A percentile compares a stretch with the other conserved stretches of the same genome.
Conservation (phyloP, 1,139 yeast genomes). For the Saccharomyces hybrid region DNA sequence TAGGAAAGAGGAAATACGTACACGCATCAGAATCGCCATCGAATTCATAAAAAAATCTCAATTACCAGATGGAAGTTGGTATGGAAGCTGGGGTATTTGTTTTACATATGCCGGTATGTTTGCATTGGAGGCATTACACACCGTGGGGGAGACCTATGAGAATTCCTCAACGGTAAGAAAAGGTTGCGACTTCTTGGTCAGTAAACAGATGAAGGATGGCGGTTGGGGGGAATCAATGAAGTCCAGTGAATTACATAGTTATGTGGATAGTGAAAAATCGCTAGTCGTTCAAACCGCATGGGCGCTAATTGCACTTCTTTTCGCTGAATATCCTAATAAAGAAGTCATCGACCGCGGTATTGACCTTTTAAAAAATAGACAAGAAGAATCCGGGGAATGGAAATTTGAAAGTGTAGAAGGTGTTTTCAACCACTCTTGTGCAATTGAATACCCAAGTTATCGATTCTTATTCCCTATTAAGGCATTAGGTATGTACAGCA, state of each 20-base stretch:
- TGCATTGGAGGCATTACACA: conserved; percentile 83
- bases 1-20: conserved; percentile 52
- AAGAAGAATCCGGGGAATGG: conserved; percentile 76
- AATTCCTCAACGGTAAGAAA: conserved; percentile 54
- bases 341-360: conserved; percentile 59
- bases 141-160: conserved; percentile 56
- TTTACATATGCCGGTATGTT: conserved; percentile 96
- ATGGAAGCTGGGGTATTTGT: conserved; percentile 98
- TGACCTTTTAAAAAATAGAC: conserved; percentile 56
- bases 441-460: conserved; percentile 93
- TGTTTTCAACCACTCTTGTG: conserved; percentile 90
- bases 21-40: conserved; percentile 66
- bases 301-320: conserved; percentile 75
- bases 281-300: conserved; percentile 88
- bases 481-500: conserved; percentile 73
- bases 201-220: conserved; percentile 77
- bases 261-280: conserved; percentile 57
- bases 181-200: conserved; percentile 79
- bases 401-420: conserved; percentile 83
- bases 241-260: conserved; percentile 68
- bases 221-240: conserved; percentile 95
- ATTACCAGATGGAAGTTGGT: conserved; percentile 86
- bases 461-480: conserved; percentile 84
- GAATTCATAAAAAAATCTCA: conserved; percentile 64
- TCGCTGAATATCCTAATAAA: conserved; percentile 73